Evolutionary conservation across 2,329 filamentous ascomycete genomes (phyloP).

Genomic region (Penicillium hordei): DNA sequence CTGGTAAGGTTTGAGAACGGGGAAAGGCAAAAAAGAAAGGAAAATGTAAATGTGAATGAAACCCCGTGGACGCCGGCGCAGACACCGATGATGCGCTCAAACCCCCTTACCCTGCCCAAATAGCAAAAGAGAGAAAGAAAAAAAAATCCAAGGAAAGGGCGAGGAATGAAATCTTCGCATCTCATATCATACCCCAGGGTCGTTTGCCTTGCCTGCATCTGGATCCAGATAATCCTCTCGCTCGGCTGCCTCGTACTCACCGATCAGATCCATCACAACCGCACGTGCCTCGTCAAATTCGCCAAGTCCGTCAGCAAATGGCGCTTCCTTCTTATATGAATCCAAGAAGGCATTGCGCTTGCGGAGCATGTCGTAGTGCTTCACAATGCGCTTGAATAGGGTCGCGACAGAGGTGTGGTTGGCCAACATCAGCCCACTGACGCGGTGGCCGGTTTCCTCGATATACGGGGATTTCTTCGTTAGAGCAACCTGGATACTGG

Average conservation of each 20-base stretch:
- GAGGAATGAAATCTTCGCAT: constrained; percentile 1
- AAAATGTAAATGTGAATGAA: constrained; percentile 1
- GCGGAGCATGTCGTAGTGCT: constrained; percentile 88
- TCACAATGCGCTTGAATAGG: constrained; percentile 89
- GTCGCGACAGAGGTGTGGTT: constrained; percentile 98
- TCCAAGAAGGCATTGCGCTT: constrained; percentile 98
- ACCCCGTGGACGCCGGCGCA: constrained; percentile 14
- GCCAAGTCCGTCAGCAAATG: constrained; percentile 84
- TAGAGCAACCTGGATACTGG: constrained; percentile 93
- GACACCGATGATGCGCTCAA: constrained; percentile 24
- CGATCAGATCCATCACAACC: constrained; percentile 86
- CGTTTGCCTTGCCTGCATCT: constrained; percentile 53
- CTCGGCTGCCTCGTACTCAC: constrained; percentile 95
- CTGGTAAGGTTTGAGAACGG: background rate
- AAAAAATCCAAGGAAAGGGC: background rate
- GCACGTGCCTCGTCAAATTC: constrained; percentile 95
- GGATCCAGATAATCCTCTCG: constrained; percentile 84
- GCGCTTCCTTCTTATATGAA: constrained; percentile 90
- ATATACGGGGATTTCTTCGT: constrained; percentile 97
- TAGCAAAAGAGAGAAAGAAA: constrained; percentile 9
- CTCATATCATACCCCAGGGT: constrained; percentile 27
- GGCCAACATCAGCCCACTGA: constrained; percentile 94
- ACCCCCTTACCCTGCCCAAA: constrained; percentile 21
- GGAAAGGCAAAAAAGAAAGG: background rate
- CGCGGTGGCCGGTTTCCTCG: constrained; percentile 79